Evolutionary conservation across 2,329 filamentous ascomycete genomes (phyloP).

Genomic region (Aspergillus sp.): DNA sequence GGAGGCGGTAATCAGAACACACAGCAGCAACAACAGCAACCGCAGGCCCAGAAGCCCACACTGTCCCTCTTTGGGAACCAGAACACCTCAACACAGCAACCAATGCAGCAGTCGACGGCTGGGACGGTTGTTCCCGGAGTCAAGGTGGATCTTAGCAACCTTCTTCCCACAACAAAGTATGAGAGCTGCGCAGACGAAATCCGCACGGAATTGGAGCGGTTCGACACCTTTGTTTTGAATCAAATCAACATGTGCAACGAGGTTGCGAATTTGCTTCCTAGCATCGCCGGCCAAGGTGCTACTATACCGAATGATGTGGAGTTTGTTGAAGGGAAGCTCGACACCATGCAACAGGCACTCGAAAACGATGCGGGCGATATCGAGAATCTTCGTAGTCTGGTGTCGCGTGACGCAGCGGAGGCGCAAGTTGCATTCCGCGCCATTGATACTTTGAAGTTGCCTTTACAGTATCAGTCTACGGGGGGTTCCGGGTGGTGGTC

Average conservation of each 20-base stretch:
- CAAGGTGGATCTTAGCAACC: constrained; percentile 67
- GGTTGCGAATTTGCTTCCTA: constrained; percentile 62
- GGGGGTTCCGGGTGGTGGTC: constrained; percentile 34
- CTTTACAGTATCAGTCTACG: constrained; percentile 52
- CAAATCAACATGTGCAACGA: constrained; percentile 68
- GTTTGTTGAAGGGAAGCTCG: constrained; percentile 53
- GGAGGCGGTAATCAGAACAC: constrained; percentile 18
- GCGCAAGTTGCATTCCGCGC: constrained; percentile 64
- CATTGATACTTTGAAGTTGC: constrained; percentile 65
- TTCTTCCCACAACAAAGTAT: constrained; percentile 83
- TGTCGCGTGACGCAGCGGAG: constrained; percentile 60
- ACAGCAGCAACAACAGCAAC: constrained; percentile 26
- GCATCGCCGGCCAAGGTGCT: constrained; percentile 55
- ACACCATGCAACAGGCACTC: constrained; percentile 55
- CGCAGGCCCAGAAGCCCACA: constrained; percentile 44
- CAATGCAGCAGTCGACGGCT: constrained; percentile 25
- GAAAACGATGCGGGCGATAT: constrained; percentile 57
- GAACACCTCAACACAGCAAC: constrained; percentile 20
- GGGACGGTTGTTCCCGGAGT: constrained; percentile 54
- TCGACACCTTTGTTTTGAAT: constrained; percentile 71
- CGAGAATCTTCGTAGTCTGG: constrained; percentile 47
- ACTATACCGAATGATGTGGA: constrained; percentile 59
- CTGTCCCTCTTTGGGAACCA: constrained; percentile 33
- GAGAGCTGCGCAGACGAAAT: constrained; percentile 78
- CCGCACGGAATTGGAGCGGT: constrained; percentile 65